Conservation (phyloP, 2,329 filamentous ascomycete genomes). For the Monosporascus sp. region DNA sequence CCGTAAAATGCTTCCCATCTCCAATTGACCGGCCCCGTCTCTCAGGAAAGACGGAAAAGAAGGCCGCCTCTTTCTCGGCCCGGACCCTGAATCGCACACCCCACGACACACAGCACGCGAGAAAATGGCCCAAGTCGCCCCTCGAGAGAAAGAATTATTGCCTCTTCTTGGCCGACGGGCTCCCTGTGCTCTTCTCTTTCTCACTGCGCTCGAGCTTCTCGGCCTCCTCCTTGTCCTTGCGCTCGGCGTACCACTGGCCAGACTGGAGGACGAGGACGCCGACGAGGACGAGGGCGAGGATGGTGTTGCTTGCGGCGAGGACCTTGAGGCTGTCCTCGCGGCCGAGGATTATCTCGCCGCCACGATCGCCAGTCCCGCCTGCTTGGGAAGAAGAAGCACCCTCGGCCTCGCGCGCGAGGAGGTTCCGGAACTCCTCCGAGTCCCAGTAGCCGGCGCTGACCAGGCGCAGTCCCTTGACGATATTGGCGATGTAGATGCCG, state of each 20-base stretch:
- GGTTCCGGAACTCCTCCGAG: conserved; percentile 20
- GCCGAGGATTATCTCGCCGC: conserved; percentile 64
- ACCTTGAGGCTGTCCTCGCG: conserved; percentile 89
- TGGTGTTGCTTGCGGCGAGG: conserved; percentile 90
- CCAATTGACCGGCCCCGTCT: too few species aligned
- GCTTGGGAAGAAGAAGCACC: conserved; percentile 32
- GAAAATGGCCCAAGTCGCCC: too few species aligned
- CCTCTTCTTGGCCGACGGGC: too few species aligned
- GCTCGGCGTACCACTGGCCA: conserved; percentile 97
- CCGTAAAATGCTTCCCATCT: too few species aligned
- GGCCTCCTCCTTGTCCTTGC: conserved; percentile 80
- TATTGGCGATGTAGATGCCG: conserved; percentile 92
- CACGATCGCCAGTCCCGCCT: conserved; percentile 35
- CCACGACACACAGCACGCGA: too few species aligned
- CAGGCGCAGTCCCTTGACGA: conserved; percentile 87
- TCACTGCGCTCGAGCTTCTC: conserved; percentile 52
- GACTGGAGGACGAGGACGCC: conserved; percentile 91
- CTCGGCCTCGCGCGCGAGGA: conserved; percentile 6
- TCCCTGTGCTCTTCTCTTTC: conserved; percentile 9
- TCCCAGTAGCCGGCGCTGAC: conserved; percentile 67
- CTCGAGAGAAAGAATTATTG: too few species aligned
- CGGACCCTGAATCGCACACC: too few species aligned
- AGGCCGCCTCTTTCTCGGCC: too few species aligned
- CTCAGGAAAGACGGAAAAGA: too few species aligned
- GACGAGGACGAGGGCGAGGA: conserved; percentile 84